Conservation (phyloP, 2,329 filamentous ascomycete species). For the Chaetomiaceae sp. region DNA sequence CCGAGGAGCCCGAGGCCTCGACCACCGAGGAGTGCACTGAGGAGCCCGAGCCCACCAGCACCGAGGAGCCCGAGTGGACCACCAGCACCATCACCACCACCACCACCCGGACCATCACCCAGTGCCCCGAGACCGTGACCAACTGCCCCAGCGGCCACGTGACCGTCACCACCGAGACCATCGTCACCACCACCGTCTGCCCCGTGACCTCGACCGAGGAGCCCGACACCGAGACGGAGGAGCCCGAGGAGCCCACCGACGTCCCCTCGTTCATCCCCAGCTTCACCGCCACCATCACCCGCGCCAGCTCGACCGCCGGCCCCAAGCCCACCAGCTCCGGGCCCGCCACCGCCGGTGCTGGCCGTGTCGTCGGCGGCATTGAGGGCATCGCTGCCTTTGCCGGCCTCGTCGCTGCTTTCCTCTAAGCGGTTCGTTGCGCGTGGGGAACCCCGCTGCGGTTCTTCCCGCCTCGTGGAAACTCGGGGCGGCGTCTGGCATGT, state of each 20-base stretch:
- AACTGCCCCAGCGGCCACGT: conserved; percentile 19
- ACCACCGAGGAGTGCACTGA: background rate
- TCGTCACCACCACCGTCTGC: conserved; percentile 26
- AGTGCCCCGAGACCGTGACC: conserved; percentile 20
- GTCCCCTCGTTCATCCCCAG: background rate
- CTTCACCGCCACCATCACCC: background rate
- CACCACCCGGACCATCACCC: conserved; percentile 23
- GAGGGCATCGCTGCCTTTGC: conserved; percentile 20
- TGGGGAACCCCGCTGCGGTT: background rate
- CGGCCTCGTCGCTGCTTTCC: conserved; percentile 21
- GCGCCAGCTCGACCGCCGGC: conserved; percentile 14
- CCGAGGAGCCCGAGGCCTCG: background rate
- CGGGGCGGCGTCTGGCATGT: background rate
- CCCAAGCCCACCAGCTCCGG: conserved; percentile 2
- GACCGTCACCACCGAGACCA: conserved; percentile 21
- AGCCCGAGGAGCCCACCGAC: background rate
- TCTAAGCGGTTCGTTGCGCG: conserved; percentile 13
- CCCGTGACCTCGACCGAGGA: conserved; percentile 23
- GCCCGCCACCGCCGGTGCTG: conserved; percentile 23
- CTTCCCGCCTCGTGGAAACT: background rate
- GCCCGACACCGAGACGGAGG: background rate
- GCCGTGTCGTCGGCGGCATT: conserved; percentile 17
- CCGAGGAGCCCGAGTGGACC: conserved; percentile 12
- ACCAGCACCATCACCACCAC: conserved; percentile 23
- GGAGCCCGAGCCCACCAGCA: conserved; percentile 4